Base-by-base conservation (phyloP, 768 basidiomycete species). In the Collybia mongolica region DNA sequence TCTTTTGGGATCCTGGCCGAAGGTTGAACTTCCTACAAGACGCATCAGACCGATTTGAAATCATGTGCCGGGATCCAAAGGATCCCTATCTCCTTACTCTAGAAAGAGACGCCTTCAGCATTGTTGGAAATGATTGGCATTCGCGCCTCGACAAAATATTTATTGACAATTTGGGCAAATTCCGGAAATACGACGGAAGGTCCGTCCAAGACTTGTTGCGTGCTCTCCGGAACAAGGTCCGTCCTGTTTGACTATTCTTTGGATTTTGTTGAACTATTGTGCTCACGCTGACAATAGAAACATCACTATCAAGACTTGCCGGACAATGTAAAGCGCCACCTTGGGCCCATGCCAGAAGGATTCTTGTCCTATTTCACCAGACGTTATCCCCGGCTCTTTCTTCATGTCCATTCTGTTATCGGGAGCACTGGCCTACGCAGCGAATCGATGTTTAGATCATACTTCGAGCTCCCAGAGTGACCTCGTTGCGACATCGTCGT, bases 261-360 rank as follows among this genome's bases (percentile, higher is more conserved):
- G 3, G 17, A 15, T 15, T 32, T 43, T 32, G 45, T 6, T 32
- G 9, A 48, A 40, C 14, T 23, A 22, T 17, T n/a, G 2, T 9
- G 23, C 11, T 26, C 24, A 15, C 17, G 4, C n/a, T 7, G 7
- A 6, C 44, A 14, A 18, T 59, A 95, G 94, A 96, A 94, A 89
- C 89, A 98, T 55, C 95, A 98, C 63, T 97, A 96, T 63, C 96
- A 98, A 70, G 97, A 99, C 68, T 71, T 99, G 9, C 96, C 96
- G 1, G 92, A 93, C 55, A 83, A 88, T 57, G 91, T 93, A 46
- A 94, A 91, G 62, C 82, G 88, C 37, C 84, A 90, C 68, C 75
- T 98, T 8, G 95, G 96, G 4, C 76, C 88, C 11, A 87, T 98
- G 77, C 97, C 97, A 0, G 86, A 88, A 54, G 96, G 96, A 9